These are phyloP conservation scores for Fusarium anguioides DNA, from an alignment of 2,329 filamentous ascomycete species.

Conservation along the genomic window DNA sequence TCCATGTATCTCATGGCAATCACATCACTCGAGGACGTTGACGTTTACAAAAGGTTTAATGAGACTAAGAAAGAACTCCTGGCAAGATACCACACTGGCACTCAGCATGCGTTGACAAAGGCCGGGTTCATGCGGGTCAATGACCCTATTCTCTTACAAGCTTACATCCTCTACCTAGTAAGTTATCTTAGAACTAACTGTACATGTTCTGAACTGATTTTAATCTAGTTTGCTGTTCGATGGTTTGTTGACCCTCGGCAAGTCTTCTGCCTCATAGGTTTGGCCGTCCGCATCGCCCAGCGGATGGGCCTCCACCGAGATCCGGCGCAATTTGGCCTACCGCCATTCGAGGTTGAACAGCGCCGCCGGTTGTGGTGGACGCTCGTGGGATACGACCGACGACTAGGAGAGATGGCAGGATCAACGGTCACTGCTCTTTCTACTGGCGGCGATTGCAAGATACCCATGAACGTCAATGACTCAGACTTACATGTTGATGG, in stretches of 20 bases:
- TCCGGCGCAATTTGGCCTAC: slow-evolving; percentile 61
- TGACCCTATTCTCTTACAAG: slow-evolving; percentile 74
- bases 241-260: slow-evolving; percentile 68
- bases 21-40: slow-evolving; percentile 66
- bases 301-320: slow-evolving; percentile 77
- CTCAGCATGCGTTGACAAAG: slow-evolving; percentile 73
- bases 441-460: slow-evolving; percentile 63
- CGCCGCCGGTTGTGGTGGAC: slow-evolving; percentile 81
- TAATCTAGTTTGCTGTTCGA: slow-evolving; percentile 57
- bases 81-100: slow-evolving; percentile 65
- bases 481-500: slow-evolving; percentile 67
- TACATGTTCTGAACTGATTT: slow-evolving; percentile 10
- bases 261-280: slow-evolving; percentile 64
- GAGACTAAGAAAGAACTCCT: slow-evolving; percentile 64
- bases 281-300: slow-evolving; percentile 75
- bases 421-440: slow-evolving; percentile 67
- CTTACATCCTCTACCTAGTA: slow-evolving; percentile 74
- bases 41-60: slow-evolving; percentile 65
- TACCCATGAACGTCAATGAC: slow-evolving; percentile 72
- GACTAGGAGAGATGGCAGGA: slow-evolving; percentile 74
- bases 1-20: slow-evolving; percentile 70
- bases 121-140: slow-evolving; percentile 74
- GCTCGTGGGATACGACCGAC: slow-evolving; percentile 74
- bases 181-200: too few species aligned
- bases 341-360: slow-evolving; percentile 74